phyloP scores from a whole-genome alignment of 768 basidiomycete genomes.

The Chiua virens region DNA sequence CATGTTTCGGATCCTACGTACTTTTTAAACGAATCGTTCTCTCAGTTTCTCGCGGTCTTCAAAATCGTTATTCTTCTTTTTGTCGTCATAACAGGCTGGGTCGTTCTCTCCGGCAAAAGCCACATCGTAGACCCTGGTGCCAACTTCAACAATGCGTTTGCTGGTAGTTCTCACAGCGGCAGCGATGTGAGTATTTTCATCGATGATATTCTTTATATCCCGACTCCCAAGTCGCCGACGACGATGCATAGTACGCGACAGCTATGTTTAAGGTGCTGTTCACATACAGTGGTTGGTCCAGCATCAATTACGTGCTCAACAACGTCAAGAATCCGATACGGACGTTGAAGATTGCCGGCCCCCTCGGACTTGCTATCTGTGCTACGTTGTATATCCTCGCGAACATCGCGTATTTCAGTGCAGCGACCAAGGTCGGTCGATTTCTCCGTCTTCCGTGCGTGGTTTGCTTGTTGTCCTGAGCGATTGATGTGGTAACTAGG shows the following conservation, averaged over 20 bases:
- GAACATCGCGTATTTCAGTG: conserved; percentile 58
- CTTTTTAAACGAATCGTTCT: conserved; percentile 9
- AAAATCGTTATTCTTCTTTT: conserved; percentile 56
- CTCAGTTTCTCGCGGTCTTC: conserved; percentile 47
- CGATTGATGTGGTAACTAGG: conserved; percentile 14
- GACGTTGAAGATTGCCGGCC: conserved; percentile 62
- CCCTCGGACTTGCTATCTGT: conserved; percentile 56
- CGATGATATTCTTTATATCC: not conserved
- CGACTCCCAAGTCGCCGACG: too few relatives aligned
- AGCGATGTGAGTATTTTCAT: conserved; percentile 38
- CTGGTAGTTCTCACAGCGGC: conserved; percentile 51
- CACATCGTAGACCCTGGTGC: conserved; percentile 53
- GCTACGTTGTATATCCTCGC: conserved; percentile 53
- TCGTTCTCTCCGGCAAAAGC: conserved; percentile 59
- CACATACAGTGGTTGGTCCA: conserved; percentile 52
- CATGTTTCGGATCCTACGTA: not conserved
- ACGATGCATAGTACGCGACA: conserved; percentile 50
- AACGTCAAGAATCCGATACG: conserved; percentile 59
- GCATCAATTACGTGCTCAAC: conserved; percentile 59
- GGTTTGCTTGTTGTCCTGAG: not conserved
- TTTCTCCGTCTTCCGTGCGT: not conserved
- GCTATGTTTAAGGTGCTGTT: conserved; percentile 59
- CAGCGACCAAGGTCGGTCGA: conserved; percentile 20
- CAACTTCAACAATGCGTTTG: conserved; percentile 60
- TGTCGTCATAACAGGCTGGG: conserved; percentile 57